phyloP scores from a whole-genome alignment of 2,329 filamentous ascomycete species.

The Zasmidium cellare region DNA sequence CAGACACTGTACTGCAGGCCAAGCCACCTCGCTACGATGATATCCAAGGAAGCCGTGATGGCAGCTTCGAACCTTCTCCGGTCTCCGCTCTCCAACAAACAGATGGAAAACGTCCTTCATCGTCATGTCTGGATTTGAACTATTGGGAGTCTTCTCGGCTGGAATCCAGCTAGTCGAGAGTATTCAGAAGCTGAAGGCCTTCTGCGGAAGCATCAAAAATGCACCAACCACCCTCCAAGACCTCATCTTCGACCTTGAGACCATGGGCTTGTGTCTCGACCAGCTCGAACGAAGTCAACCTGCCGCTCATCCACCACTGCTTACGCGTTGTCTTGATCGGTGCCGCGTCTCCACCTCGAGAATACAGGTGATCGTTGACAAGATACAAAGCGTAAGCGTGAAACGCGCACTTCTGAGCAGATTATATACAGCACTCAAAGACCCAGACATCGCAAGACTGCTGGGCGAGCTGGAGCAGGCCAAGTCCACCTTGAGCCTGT shows the following conservation, averaged over 20 bases:
- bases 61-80: no score
- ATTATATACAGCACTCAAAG: not conserved
- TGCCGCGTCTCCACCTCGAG: not conserved
- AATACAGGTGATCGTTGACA: not conserved
- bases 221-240: constrained; percentile 4
- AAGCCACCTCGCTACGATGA: no score
- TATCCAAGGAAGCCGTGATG: no score
- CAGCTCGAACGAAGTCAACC: not conserved
- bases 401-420: not conserved
- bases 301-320: not conserved
- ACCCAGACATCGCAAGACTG: not conserved
- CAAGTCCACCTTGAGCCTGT: not conserved
- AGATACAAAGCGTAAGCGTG: not conserved
- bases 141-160: constrained; percentile 12
- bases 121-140: not conserved
- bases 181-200: constrained; percentile 8
- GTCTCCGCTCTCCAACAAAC: no score
- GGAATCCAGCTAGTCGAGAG: constrained; percentile 18
- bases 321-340: not conserved
- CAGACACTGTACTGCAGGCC: no score
- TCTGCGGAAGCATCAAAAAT: constrained; percentile 9
- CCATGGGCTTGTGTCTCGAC: not conserved
- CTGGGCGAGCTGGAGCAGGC: not conserved
- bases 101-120: no score
- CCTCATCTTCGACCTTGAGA: constrained; percentile 5